Base-by-base conservation (phyloP, 2,329 filamentous ascomycete species). In the Colletotrichum cuscutae region DNA sequence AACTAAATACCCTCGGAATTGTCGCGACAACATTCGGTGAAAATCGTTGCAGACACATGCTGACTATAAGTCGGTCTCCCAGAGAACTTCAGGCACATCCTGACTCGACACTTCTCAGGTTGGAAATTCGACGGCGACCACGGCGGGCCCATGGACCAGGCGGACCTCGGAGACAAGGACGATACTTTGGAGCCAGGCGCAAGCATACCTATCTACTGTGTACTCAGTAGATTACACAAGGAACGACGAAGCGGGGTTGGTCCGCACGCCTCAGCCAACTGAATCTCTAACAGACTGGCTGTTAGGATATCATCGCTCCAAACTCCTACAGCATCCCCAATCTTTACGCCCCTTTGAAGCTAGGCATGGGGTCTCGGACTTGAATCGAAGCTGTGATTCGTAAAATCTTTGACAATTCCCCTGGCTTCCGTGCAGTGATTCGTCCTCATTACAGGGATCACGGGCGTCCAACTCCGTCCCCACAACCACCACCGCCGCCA, bases 361-460 rank as follows among this genome's bases (percentile, higher is more conserved):
- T 46, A 46, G 19, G 19, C 26, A 42, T 28, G 35, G 52, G 24
- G 62, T 52, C 37, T 66, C 26, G 35, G 26, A 49, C 37, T 60
- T 60, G 35, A 8, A 42, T 37, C n/a, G 28, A 54, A 37, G 46
- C 56, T 73, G 42, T 65, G 66, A 71, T 73, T 71, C 68, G 68
- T 64, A 68, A 58, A 24, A 15, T 32, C 26, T 24, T 53, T 26
- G 28, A 61, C 42, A 19, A 28, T 42, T 61, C 32, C 66, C 54
- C 60, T 67, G 46, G 9, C 57, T 30, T 32, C 35, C 35, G 53
- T 46, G 57, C 46, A 58, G 52, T 62, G 58, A 60, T 54, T 49
- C 28, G 22, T 46, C 26, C 11, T 64, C 42, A 32, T 37, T 30
- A 59, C 65, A 28, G 42, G 37, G 59, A 24, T 46, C 32, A 28